Evolutionary conservation across 1,284 basidiomycete genomes (phyloP).

Genomic region (Ustilago xerochloae): DNA sequence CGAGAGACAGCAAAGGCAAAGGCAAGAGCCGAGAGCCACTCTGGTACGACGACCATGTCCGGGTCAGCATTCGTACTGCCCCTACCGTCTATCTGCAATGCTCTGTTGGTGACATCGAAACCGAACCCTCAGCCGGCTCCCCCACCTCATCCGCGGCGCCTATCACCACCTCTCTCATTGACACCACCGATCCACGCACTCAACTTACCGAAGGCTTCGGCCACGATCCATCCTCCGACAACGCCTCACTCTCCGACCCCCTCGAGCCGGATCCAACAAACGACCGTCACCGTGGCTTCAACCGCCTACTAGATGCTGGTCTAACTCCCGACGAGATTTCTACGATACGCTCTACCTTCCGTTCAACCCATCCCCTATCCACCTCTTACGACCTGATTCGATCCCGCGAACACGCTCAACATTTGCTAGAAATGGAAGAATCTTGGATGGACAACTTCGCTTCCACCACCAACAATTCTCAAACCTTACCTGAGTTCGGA

Average conservation of each 20-base stretch:
- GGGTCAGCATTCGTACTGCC: slow-evolving; percentile 26
- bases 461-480: not conserved
- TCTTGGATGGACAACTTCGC: slow-evolving; percentile 45
- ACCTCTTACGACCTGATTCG: slow-evolving; percentile 26
- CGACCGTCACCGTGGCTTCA: slow-evolving; percentile 38
- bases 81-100: slow-evolving; percentile 45
- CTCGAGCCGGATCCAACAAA: not conserved
- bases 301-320: slow-evolving; percentile 35
- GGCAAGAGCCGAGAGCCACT: slow-evolving; percentile 30
- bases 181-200: not conserved
- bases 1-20: not conserved
- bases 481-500: not conserved
- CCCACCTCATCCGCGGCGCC: not conserved
- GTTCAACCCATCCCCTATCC: slow-evolving; percentile 21
- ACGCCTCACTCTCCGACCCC: not conserved
- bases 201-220: not conserved
- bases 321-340: slow-evolving; percentile 27
- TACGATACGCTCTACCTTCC: slow-evolving; percentile 33
- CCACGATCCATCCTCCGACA: not conserved
- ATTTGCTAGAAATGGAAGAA: slow-evolving; percentile 45
- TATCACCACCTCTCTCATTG: not conserved
- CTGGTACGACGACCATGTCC: slow-evolving; percentile 15
- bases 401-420: slow-evolving; percentile 24
- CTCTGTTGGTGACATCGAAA: slow-evolving; percentile 33
- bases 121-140: not conserved